A percentile compares a stretch with the other conserved stretches of the same genome.
These are phyloP conservation scores for Colletotrichum coccodes DNA, from an alignment of 2,329 filamentous ascomycete species.

Conservation along the genomic window DNA sequence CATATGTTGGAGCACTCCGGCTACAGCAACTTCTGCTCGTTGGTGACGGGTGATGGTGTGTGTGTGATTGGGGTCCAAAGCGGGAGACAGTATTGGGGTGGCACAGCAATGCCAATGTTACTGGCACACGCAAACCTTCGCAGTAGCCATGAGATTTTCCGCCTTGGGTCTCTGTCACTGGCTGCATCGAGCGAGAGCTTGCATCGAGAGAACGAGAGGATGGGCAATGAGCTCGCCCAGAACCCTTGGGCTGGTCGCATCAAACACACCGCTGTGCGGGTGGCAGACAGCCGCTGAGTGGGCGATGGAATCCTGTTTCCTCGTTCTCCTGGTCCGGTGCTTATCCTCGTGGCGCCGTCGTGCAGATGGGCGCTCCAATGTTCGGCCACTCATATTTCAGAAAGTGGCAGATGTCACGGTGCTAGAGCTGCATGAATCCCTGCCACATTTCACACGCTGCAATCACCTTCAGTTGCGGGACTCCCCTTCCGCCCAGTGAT, in stretches of 20 bases:
- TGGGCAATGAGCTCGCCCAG: no score
- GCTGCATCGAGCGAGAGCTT: no score
- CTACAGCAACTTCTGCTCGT: background rate
- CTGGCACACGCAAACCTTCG: no score
- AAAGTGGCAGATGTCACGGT: background rate
- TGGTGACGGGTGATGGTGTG: background rate
- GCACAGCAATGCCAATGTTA: constrained; percentile 19
- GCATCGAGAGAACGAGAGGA: no score
- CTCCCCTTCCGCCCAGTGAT: constrained; percentile 3
- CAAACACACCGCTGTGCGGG: no score
- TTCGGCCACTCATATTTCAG: constrained; percentile 31
- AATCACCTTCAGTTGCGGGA: constrained; percentile 5
- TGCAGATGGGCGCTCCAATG: background rate
- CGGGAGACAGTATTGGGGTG: background rate
- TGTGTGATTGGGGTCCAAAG: constrained; percentile 1
- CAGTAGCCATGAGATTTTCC: no score
- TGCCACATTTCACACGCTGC: constrained; percentile 32
- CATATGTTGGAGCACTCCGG: background rate
- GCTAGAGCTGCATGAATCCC: constrained; percentile 36
- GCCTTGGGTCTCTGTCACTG: no score
- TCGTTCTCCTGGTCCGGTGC: no score
- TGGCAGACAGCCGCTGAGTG: no score
- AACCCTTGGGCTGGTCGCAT: no score
- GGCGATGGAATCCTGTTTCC: no score
- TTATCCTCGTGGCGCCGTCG: constrained; percentile 17